phyloP scores from a whole-genome alignment of 768 basidiomycete species.

The Leccinum subgranulosum region DNA sequence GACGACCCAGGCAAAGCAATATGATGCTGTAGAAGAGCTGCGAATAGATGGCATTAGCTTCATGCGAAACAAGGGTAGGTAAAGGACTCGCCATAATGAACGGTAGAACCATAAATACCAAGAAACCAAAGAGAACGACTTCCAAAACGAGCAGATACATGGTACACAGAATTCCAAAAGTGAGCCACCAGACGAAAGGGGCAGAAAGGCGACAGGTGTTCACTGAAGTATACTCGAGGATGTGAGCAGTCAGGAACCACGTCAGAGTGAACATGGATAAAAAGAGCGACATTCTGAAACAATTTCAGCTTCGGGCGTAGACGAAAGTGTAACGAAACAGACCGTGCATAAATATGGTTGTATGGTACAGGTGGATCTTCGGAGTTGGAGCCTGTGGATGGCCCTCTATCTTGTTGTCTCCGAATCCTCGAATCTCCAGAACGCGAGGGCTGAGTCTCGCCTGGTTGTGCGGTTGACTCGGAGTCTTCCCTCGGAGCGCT shows the following conservation, averaged over 20 bases:
- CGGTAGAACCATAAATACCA: slow-evolving; percentile 77
- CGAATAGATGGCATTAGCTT: slow-evolving; percentile 5
- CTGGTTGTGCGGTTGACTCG: slow-evolving; percentile 25
- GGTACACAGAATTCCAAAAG: slow-evolving; percentile 74
- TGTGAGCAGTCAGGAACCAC: slow-evolving; percentile 83
- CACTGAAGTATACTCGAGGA: slow-evolving; percentile 74
- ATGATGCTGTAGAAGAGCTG: slow-evolving; percentile 78
- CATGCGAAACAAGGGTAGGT: neutral
- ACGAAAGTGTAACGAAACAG: slow-evolving; percentile 1
- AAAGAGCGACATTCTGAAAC: slow-evolving; percentile 51
- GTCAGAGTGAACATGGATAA: slow-evolving; percentile 69
- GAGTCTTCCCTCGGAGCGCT: slow-evolving; percentile 26
- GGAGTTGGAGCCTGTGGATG: slow-evolving; percentile 18
- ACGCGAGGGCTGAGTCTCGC: slow-evolving; percentile 18
- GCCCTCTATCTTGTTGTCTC: slow-evolving; percentile 20
- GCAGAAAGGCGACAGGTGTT: slow-evolving; percentile 68
- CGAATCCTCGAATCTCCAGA: slow-evolving; percentile 14
- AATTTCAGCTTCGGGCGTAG: slow-evolving; percentile 13
- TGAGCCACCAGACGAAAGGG: slow-evolving; percentile 86
- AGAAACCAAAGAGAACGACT: slow-evolving; percentile 68
- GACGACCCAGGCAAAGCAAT: slow-evolving; percentile 74
- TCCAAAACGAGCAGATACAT: slow-evolving; percentile 75
- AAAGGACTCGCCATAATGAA: slow-evolving; percentile 63
- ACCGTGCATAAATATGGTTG: slow-evolving; percentile 30
- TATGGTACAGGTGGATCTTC: slow-evolving; percentile 25